Evolutionary conservation across 2,329 filamentous ascomycete species (phyloP).

Genomic region (Exophiala lecanii-corni): DNA sequence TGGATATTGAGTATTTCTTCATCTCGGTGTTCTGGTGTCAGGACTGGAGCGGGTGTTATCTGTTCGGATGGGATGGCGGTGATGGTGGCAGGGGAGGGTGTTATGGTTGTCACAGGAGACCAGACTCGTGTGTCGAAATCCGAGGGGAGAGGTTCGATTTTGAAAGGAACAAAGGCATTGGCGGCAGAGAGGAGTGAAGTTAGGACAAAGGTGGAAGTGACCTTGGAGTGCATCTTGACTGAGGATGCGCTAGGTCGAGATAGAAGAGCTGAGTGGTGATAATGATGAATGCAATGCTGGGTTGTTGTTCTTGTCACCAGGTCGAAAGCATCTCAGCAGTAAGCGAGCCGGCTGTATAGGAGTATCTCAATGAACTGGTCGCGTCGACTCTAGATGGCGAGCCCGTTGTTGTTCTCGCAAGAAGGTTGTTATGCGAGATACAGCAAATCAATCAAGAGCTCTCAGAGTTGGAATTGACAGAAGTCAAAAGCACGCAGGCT

Average conservation of each 20-base stretch:
- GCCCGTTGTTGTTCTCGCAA: too few species aligned
- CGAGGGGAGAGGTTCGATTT: conserved; percentile 13
- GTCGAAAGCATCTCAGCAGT: too few species aligned
- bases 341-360: too few species aligned
- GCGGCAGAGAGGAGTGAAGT: conserved; percentile 14
- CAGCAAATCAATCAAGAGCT: too few species aligned
- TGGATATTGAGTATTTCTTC: conserved; percentile 10
- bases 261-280: background rate
- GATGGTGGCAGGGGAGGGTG: background rate
- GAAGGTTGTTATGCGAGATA: too few species aligned
- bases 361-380: too few species aligned
- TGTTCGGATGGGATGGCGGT: background rate
- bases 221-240: conserved; percentile 1
- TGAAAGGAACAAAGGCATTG: conserved; percentile 14
- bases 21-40: conserved; percentile 3
- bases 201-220: conserved; percentile 11
- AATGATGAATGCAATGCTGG: too few species aligned
- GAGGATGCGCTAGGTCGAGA: background rate
- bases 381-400: too few species aligned
- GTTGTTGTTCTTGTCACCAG: too few species aligned
- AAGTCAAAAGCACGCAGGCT: too few species aligned
- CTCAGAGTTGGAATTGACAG: background rate
- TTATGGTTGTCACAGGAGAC: conserved; percentile 17
- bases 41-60: conserved; percentile 8
- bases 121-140: conserved; percentile 14